phyloP scores from a whole-genome alignment of 495 filamentous ascomycete species.

The Xylaria curta region DNA sequence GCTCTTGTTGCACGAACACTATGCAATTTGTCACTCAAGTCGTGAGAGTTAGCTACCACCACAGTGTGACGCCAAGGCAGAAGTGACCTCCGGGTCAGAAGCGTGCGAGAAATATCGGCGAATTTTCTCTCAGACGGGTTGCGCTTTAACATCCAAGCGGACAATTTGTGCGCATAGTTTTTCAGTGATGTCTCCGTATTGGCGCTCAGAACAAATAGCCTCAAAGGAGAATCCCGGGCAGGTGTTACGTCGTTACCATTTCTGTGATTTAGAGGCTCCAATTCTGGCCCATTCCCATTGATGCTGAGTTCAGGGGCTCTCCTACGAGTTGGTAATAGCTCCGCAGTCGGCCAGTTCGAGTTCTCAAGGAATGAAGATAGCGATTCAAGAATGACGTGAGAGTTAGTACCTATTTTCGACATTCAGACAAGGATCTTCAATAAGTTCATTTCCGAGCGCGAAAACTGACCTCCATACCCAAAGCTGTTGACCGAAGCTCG shows the following conservation, averaged over 20 bases:
- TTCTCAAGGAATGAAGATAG: constrained; percentile 12
- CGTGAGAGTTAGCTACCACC: constrained; percentile 37
- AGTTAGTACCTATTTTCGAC: constrained; percentile 35
- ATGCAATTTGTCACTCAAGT: constrained; percentile 34
- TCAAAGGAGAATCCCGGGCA: neutral
- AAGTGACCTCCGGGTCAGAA: constrained; percentile 45
- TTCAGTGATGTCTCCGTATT: constrained; percentile 37
- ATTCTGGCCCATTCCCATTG: neutral
- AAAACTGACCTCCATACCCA: constrained; percentile 44
- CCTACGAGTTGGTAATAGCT: neutral
- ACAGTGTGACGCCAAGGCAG: constrained; percentile 42
- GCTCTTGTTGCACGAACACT: constrained; percentile 29
- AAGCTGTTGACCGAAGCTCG: constrained; percentile 48
- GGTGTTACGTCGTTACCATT: neutral
- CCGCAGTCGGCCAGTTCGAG: constrained; percentile 23
- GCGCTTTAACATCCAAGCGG: neutral
- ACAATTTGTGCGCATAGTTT: constrained; percentile 16
- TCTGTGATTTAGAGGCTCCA: neutral
- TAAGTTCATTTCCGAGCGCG: neutral
- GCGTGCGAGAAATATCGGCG: constrained; percentile 43
- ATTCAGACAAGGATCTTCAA: neutral
- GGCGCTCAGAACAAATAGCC: constrained; percentile 8
- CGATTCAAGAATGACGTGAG: constrained; percentile 40
- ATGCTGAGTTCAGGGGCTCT: no score
- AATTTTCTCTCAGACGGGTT: neutral